These are phyloP conservation scores for Choricystis sp. DNA, from an alignment of 139 green algal species.

Conservation along the genomic window DNA sequence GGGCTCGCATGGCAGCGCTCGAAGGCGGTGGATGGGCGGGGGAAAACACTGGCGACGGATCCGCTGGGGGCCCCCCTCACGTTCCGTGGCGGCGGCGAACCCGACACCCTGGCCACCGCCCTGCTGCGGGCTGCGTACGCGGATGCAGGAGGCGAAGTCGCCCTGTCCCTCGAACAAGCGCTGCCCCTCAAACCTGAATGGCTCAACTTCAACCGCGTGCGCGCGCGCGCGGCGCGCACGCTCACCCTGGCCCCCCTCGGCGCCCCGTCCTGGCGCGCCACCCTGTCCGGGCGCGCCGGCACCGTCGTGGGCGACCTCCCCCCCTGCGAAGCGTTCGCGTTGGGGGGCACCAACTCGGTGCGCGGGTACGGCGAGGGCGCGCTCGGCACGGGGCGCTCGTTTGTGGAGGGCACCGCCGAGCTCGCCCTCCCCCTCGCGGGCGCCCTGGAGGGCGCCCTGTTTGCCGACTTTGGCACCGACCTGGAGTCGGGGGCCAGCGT, in stretches of 20 bases:
- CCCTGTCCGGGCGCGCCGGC: slow-evolving; percentile 23
- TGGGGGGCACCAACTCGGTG: slow-evolving; percentile 83
- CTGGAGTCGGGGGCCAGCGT: slow-evolving; percentile 69
- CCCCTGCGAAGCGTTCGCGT: slow-evolving; percentile 92
- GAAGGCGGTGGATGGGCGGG: slow-evolving; percentile 55
- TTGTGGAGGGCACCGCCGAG: slow-evolving; percentile 60
- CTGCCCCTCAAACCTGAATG: slow-evolving; percentile 52
- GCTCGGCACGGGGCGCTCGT: slow-evolving; percentile 73
- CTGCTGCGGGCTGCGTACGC: not conserved
- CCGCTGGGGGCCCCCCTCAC: slow-evolving; percentile 70
- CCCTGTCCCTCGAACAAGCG: slow-evolving; percentile 51
- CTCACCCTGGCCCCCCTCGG: not conserved
- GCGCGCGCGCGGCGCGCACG: slow-evolving; percentile 12
- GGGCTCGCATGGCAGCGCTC: slow-evolving; percentile 45
- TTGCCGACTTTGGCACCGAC: slow-evolving; percentile 82
- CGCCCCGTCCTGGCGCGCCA: slow-evolving; percentile 7
- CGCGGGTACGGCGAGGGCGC: slow-evolving; percentile 73
- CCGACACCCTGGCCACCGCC: not conserved
- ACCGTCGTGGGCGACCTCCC: slow-evolving; percentile 75
- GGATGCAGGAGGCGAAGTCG: slow-evolving; percentile 23
- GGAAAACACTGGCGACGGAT: slow-evolving; percentile 40
- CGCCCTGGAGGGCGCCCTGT: slow-evolving; percentile 50
- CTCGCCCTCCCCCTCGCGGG: slow-evolving; percentile 52
- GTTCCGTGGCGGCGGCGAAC: slow-evolving; percentile 24
- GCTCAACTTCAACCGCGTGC: slow-evolving; percentile 66